Base-by-base conservation (phyloP, 805 yeast genomes). In the Metschnikowia vanudenii region DNA sequence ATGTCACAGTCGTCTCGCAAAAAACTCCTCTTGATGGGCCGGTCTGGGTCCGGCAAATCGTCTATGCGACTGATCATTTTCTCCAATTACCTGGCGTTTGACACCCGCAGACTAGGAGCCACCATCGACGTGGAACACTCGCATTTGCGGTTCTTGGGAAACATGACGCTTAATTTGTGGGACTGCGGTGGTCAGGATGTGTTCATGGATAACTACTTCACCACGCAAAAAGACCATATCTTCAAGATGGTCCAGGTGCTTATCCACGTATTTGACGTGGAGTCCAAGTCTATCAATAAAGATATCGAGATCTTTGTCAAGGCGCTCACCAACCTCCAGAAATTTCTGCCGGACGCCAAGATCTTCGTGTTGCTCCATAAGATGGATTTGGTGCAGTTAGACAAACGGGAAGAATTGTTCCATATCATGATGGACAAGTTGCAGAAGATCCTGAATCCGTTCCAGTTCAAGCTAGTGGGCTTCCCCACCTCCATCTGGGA, bases 121-220 rank as follows among this genome's bases (percentile, higher is more conserved):
- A 94, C 99, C 0, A 91, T 94, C 47, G 99, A 94, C 61, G 97
- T 94, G n/a, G 99, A 94, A 62, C 97, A 94, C 62, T 89, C 97
- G 2, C 96, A 92, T 67, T 69, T 94, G 46, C 73, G 98, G 41
- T 91, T 94, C 59, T 72, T 94, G 49, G 97, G 97, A 1, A 91
- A 92, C 63, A 89, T 94, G 95, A 90, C 97, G 1, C 73, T 94
- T 38, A 92, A 92, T 59, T 71, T 94, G 18, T 91, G 98, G 98
- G 99, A 94, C 65, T 94, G 99, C 68, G 99, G 98, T 59, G 96
- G 96, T 3, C 99, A 94, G 63, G 97, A 94, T 64, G 89, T 86
- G 2, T 94, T 91, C 56, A 91, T 94, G 88, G 97, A 92, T 60
- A 90, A 88, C 64, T 94, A 94, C 63, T 83, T 88, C 60, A 80